These are phyloP conservation scores for Globisporangium canariense DNA, from an alignment of 352 stramenopile species.

Conservation along the genomic window DNA sequence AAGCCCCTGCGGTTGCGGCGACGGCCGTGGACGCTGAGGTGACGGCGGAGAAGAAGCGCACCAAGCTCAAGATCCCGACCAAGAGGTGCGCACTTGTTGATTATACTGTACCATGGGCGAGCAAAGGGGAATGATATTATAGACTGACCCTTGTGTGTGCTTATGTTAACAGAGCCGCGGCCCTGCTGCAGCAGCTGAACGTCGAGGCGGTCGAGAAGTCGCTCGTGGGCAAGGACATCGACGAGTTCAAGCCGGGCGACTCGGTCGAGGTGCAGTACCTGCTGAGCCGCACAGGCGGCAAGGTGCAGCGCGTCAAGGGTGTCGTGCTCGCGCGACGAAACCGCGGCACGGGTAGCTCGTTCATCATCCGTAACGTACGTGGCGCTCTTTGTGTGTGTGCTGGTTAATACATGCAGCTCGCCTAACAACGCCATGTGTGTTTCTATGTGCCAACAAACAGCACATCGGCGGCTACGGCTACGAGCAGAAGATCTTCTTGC, in stretches of 20 bases:
- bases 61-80: conserved; percentile 81
- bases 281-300: conserved; percentile 64
- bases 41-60: conserved; percentile 36
- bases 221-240: conserved; percentile 59
- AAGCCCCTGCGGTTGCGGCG: conserved; percentile 15
- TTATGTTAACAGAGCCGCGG: conserved; percentile 31
- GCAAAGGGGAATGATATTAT: not conserved
- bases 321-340: conserved; percentile 81
- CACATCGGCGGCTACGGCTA: conserved; percentile 85
- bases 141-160: not conserved
- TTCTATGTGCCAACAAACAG: conserved; percentile 19
- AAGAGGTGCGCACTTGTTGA: conserved; percentile 39
- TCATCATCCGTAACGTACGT: conserved; percentile 84
- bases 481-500: conserved; percentile 87
- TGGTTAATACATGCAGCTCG: not conserved
- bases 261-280: conserved; percentile 82
- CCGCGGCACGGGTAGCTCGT: conserved; percentile 76
- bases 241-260: conserved; percentile 71
- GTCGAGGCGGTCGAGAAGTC: conserved; percentile 63
- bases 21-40: conserved; percentile 12
- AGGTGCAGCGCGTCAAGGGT: conserved; percentile 76
- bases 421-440: not conserved
- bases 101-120: not conserved
- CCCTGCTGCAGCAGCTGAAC: conserved; percentile 69
- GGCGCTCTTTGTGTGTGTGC: not conserved